Base-by-base conservation (phyloP, 306 rosid genomes). In the Cercis canadensis region DNA sequence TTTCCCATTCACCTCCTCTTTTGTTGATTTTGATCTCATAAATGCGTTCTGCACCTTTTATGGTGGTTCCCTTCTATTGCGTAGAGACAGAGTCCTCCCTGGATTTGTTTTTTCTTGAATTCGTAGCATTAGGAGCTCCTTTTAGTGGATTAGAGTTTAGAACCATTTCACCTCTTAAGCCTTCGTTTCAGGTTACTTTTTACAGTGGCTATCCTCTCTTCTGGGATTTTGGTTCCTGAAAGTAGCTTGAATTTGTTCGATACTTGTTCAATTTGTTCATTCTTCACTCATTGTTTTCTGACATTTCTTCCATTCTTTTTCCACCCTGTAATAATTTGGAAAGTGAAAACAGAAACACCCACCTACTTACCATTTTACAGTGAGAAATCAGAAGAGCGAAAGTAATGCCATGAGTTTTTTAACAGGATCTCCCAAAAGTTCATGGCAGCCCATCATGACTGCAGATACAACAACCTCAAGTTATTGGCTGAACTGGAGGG, bases 401-500 rank as follows among this genome's bases (percentile, higher is more conserved):
- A 81, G 72, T 72, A 77, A 82, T 53, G 50, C 31, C 74, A 94
- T 94, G 99, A 80, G 78, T 63, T 76, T 82, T 61, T 73, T 76
- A 57, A 87, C 89, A 84, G 91, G 86, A 36, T 70, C 92, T 52
- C 60, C 90, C 40, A 85, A 76, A 37, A 76, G 76, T 45, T 77
- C 91, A 49, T 94, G 99, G 99, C 81, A 87, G 57, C 99, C 99
- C 21, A 70, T 82, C 19, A 78, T 82, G 88, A 83, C 92, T 24
- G 77, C 81, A 0, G 92, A 94, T 78, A 91, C 99, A 69, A 89
- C 99, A 54, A 58, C 75, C 8, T 37, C 65, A 13, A 76, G 81
- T 85, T 94, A 91, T 85, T 94, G 99, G 99, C 46, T 89, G 5
- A 94, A 94, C 57, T 94, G 99, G 99, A 89, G 88, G 75, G 86